Percentiles rank a stretch among this genome's conserved stretches.
These are phyloP conservation scores for Phylloporus sp. DNA, from an alignment of 768 basidiomycete species.

Conservation along the genomic window DNA sequence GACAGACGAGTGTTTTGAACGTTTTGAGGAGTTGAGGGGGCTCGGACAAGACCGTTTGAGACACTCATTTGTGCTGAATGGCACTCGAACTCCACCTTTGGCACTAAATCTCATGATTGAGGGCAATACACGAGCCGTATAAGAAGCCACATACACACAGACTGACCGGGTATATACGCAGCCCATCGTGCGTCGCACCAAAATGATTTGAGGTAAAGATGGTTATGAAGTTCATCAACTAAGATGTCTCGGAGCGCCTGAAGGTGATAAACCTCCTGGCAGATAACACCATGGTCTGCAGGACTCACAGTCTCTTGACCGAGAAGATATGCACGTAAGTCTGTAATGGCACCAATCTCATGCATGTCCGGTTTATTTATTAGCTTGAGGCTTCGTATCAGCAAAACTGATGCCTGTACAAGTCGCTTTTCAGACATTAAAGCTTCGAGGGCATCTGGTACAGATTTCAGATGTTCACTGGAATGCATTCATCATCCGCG, in stretches of 20 bases:
- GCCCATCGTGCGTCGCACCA: slow-evolving; percentile 95
- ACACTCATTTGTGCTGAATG: slow-evolving; percentile 32
- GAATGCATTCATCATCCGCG: slow-evolving; percentile 15
- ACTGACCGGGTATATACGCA: slow-evolving; percentile 76
- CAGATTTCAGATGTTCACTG: slow-evolving; percentile 85
- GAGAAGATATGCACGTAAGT: slow-evolving; percentile 78
- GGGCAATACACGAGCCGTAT: slow-evolving; percentile 1
- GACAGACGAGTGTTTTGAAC: slow-evolving; percentile 49
- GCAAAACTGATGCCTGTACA: slow-evolving; percentile 80
- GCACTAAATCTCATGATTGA: slow-evolving; percentile 42
- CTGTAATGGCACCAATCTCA: slow-evolving; percentile 92
- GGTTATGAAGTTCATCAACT: slow-evolving; percentile 92
- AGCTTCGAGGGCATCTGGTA: slow-evolving; percentile 89
- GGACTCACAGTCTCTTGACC: slow-evolving; percentile 79
- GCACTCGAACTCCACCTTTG: slow-evolving; percentile 61
- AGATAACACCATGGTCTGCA: not conserved
- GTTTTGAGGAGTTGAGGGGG: slow-evolving; percentile 35
- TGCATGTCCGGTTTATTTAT: slow-evolving; percentile 91
- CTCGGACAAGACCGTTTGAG: slow-evolving; percentile 18
- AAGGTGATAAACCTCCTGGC: slow-evolving; percentile 6
- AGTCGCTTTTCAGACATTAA: slow-evolving; percentile 95
- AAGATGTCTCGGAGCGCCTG: slow-evolving; percentile 91
- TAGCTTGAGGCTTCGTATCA: slow-evolving; percentile 83
- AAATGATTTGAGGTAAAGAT: slow-evolving; percentile 95
- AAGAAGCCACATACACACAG: slow-evolving; percentile 50